Conservation (phyloP, 306 rosid genomes). For the Elaeagnus macrophylla region DNA sequence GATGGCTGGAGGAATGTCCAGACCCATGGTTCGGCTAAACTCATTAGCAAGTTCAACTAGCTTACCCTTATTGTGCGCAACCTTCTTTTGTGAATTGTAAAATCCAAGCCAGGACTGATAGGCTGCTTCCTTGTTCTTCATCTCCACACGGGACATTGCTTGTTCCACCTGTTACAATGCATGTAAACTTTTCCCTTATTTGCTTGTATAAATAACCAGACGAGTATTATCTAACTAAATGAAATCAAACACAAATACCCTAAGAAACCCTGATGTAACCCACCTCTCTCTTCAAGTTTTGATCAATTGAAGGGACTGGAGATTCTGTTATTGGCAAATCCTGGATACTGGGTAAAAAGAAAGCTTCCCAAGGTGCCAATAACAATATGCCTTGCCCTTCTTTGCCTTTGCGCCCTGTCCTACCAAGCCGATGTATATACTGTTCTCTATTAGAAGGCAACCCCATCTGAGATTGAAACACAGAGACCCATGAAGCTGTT, state of each 20-base stretch:
- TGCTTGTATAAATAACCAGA: too few species aligned
- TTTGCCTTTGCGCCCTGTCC: conserved; percentile 95
- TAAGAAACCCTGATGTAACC: conserved; percentile 1
- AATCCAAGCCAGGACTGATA: conserved; percentile 98
- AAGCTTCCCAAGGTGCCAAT: conserved; percentile 94
- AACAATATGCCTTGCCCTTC: conserved; percentile 83
- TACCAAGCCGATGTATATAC: conserved; percentile 85
- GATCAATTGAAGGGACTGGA: conserved; percentile 53
- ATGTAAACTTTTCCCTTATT: conserved; percentile 7
- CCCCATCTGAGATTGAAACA: conserved; percentile 54
- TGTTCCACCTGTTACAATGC: conserved; percentile 53
- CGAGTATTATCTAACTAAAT: not conserved
- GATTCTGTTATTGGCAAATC: conserved; percentile 71
- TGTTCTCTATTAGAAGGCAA: conserved; percentile 80
- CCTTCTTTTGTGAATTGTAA: conserved; percentile 71
- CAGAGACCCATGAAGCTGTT: not conserved
- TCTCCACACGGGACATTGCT: conserved; percentile 55
- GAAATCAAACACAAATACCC: not conserved
- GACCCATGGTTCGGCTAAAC: conserved; percentile 86
- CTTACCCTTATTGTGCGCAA: conserved; percentile 56
- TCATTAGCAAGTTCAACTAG: conserved; percentile 91
- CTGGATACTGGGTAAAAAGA: conserved; percentile 51
- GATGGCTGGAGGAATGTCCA: conserved; percentile 80
- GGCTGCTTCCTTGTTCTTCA: conserved; percentile 84
- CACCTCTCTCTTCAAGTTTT: conserved; percentile 74